Evolutionary conservation across 805 yeast species (phyloP).

Genomic region (Danielozyma ontarioensis): DNA sequence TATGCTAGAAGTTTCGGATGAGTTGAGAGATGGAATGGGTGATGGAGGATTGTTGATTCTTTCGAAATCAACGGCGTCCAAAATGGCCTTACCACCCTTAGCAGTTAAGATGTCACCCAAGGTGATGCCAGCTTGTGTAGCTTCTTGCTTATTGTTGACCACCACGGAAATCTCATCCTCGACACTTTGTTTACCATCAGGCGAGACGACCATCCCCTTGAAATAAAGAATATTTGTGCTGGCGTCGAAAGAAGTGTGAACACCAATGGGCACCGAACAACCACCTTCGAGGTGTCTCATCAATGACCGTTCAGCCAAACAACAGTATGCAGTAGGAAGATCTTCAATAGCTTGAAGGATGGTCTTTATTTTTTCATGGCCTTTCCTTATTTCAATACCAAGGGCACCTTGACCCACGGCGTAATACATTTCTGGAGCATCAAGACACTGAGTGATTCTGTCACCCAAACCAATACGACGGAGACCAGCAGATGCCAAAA

Average conservation of each 20-base stretch:
- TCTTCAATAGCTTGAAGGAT: conserved; percentile 66
- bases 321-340: conserved; percentile 60
- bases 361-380: conserved; percentile 53
- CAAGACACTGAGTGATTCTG: conserved; percentile 69
- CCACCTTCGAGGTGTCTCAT: conserved; percentile 94
- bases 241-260: conserved; percentile 51
- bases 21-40: conserved; percentile 1
- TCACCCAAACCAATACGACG: conserved; percentile 64
- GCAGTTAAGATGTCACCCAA: conserved; percentile 64
- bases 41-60: conserved; percentile 44
- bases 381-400: conserved; percentile 81
- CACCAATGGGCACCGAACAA: conserved; percentile 97
- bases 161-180: conserved; percentile 43
- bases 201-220: conserved; percentile 73
- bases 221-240: conserved; percentile 43
- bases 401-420: conserved; percentile 99
- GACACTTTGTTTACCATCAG: conserved; percentile 72
- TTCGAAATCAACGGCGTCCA: conserved; percentile 73
- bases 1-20: not conserved
- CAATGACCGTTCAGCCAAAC: conserved; percentile 83
- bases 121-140: conserved; percentile 62
- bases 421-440: conserved; percentile 78
- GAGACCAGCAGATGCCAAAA: conserved; percentile 91
- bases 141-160: conserved; percentile 50
- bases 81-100: conserved; percentile 77